Evolutionary conservation across 441 rosid genomes (phyloP).

Genomic region (Adansonia gregorii): DNA sequence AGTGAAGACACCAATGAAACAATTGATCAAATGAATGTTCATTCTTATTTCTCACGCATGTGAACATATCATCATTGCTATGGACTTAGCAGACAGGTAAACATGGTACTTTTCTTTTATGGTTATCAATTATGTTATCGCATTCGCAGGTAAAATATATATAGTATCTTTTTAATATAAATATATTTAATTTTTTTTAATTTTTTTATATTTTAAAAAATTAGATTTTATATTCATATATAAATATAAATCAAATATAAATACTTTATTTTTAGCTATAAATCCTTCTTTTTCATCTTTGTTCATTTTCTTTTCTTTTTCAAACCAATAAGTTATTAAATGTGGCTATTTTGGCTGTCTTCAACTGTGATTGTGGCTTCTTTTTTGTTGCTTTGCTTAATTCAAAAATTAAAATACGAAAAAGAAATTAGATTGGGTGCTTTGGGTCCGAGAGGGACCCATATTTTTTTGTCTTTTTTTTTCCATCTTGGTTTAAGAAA

Average conservation of each 20-base stretch:
- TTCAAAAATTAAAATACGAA: background rate
- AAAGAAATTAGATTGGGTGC: constrained; percentile 5
- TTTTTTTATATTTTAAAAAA: too few species aligned
- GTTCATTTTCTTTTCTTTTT: too few species aligned
- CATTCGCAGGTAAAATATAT: background rate
- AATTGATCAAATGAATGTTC: constrained; percentile 20
- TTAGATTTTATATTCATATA: too few species aligned
- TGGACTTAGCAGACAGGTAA: constrained; percentile 45
- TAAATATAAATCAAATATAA: too few species aligned
- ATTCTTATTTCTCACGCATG: constrained; percentile 25
- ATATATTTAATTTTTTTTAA: background rate
- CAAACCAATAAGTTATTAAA: constrained; percentile 6
- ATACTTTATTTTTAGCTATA: background rate
- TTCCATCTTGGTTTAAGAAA: background rate
- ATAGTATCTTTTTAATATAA: too few species aligned
- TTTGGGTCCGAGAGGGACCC: background rate
- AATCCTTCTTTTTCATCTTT: background rate
- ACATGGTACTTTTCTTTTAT: constrained; percentile 33
- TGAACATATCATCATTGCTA: constrained; percentile 40
- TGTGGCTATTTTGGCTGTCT: constrained; percentile 27
- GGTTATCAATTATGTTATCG: constrained; percentile 1
- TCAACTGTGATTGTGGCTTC: constrained; percentile 6
- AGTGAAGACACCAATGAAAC: constrained; percentile 27
- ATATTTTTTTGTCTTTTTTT: background rate
- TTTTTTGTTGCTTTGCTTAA: constrained; percentile 14